Base-by-base conservation (phyloP, 257 asterid genomes). In the Ballota nigra region DNA sequence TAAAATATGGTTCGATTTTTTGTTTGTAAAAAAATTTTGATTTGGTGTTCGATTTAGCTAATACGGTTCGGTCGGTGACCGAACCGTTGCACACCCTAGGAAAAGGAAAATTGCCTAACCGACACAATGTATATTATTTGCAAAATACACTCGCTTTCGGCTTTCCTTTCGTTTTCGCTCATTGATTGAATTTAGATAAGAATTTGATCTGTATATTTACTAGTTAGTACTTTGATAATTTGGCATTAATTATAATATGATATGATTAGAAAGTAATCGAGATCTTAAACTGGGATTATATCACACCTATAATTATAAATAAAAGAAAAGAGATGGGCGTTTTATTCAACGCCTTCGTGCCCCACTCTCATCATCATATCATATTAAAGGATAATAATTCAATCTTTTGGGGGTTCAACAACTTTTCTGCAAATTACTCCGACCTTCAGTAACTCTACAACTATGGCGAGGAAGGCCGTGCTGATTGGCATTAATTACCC, bases 401-500 rank as follows among this genome's bases (percentile, higher is more conserved):
- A 45, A 20, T 18, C 49, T 64, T 34, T 4, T 7, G 10, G 47
- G 68, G 56, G 13, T 28, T 16, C 60, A 53, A 53, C 59, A 7
- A 22, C 57, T 24, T 24, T 60, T 29, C 23, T 40, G 26, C 62
- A 71, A 47, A 45, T 12, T 15, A 72, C 12, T 26, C 55, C 11
- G 31, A 24, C 57, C 36, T 26, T 15, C 13, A 62, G 41, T 29
- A 34, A 56, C 9, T n/a, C 2, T 26, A 19, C 41, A 63, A 22
- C 55, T 29, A 92, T 92, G 97, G 96, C 84, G 63, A 91, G 73
- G 78, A 94, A 81, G 67, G 97, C 98, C 9, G 96, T 94, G 13
- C 74, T 94, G 78, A 94, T 94, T 71, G 98, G 98, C 51, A 83
- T 89, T 87, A 94, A 94, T 74, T 94, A 94, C 53, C 87, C 86